Evolutionary conservation across 2,329 filamentous ascomycete genomes (phyloP).

Genomic region (Aspergillus ibericus): DNA sequence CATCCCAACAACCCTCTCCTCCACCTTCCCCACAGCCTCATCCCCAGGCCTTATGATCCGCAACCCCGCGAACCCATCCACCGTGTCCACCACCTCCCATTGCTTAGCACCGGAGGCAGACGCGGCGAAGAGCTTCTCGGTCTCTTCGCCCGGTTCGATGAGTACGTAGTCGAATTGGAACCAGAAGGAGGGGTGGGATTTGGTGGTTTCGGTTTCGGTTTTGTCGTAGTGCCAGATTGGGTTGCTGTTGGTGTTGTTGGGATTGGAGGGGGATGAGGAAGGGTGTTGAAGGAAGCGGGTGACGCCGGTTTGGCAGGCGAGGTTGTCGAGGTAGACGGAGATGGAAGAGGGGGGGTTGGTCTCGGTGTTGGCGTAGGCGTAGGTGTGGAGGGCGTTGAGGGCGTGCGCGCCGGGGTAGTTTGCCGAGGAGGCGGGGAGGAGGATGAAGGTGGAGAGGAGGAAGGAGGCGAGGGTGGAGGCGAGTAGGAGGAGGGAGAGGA

Average conservation of each 20-base stretch:
- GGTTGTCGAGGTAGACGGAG: constrained; percentile 58
- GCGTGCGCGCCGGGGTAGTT: constrained; percentile 94
- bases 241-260: constrained; percentile 4
- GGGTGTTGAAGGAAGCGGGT: constrained; percentile 58
- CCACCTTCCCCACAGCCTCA: constrained; percentile 23
- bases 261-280: neutral
- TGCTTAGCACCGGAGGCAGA: constrained; percentile 42
- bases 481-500: constrained; percentile 57
- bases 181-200: constrained; percentile 58
- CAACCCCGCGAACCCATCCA: constrained; percentile 55
- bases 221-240: constrained; percentile 60
- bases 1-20: constrained; percentile 37
- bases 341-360: constrained; percentile 18
- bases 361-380: constrained; percentile 18
- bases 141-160: constrained; percentile 46
- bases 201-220: constrained; percentile 51
- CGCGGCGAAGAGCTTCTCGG: constrained; percentile 24
- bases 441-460: constrained; percentile 62
- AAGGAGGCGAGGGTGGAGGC: constrained; percentile 63
- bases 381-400: constrained; percentile 50
- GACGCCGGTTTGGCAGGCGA: constrained; percentile 64
- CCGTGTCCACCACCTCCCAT: constrained; percentile 54
- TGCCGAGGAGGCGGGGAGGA: constrained; percentile 77
- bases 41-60: constrained; percentile 48
- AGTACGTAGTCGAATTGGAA: constrained; percentile 59